Conservation (phyloP, 129 eudicot genomes). For the Centaurea solstitialis region DNA sequence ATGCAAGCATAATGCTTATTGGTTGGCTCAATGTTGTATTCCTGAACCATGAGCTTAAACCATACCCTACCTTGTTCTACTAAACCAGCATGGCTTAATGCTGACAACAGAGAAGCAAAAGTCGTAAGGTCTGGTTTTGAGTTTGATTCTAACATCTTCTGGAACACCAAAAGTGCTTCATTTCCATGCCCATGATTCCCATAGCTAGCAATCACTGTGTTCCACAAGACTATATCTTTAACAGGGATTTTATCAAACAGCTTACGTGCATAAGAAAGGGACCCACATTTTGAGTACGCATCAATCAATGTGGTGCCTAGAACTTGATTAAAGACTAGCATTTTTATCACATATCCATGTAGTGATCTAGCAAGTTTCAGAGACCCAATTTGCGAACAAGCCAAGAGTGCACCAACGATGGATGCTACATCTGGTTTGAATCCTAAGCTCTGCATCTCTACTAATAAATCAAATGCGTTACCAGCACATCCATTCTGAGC, state of each 20-base stretch:
- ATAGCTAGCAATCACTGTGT: constrained; percentile 70
- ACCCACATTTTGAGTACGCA: constrained; percentile 84
- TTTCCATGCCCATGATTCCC: constrained; percentile 80
- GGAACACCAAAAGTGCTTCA: constrained; percentile 63
- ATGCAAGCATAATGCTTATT: constrained; percentile 72
- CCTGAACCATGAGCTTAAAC: constrained; percentile 59
- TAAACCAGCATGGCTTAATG: constrained; percentile 81
- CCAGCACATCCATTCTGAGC: constrained; percentile 62
- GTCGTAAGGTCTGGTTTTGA: constrained; percentile 67
- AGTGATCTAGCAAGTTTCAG: constrained; percentile 47
- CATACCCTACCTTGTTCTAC: constrained; percentile 69
- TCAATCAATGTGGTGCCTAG: constrained; percentile 65
- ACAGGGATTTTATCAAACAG: constrained; percentile 40
- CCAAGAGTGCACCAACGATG: constrained; percentile 61
- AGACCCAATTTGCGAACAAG: constrained; percentile 74
- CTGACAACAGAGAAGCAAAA: constrained; percentile 77
- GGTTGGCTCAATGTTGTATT: constrained; percentile 57
- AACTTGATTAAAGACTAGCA: constrained; percentile 35
- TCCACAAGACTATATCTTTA: constrained; percentile 63
- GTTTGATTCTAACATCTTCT: constrained; percentile 50
- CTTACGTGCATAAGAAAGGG: constrained; percentile 50
- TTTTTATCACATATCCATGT: constrained; percentile 60
- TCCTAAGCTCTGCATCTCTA: constrained; percentile 67
- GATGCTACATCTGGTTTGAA: constrained; percentile 62
- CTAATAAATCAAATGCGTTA: constrained; percentile 55